These are phyloP conservation scores for Mycena galopus DNA, from an alignment of 768 basidiomycete genomes.

Conservation along the genomic window DNA sequence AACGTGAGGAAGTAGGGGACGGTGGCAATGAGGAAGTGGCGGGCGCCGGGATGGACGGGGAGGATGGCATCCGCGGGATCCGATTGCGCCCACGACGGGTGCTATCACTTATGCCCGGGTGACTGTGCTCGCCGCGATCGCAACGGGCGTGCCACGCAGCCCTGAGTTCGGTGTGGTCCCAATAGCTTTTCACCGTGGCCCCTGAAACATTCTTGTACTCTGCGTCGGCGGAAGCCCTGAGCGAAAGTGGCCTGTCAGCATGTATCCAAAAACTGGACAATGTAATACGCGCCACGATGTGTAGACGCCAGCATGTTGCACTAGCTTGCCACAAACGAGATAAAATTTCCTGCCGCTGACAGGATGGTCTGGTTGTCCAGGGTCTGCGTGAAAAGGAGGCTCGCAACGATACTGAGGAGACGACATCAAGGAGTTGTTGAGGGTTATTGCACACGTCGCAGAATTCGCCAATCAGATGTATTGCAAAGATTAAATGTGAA, in stretches of 20 bases:
- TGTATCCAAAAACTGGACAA: background rate
- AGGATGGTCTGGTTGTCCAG: background rate
- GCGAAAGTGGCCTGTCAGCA: no score
- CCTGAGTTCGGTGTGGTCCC: background rate
- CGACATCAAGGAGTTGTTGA: background rate
- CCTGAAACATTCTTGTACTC: background rate
- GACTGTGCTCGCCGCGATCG: background rate
- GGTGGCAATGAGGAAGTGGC: background rate
- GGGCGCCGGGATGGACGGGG: background rate
- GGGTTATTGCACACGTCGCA: no score
- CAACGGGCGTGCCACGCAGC: background rate
- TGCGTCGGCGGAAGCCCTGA: background rate
- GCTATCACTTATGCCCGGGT: background rate
- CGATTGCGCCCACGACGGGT: no score
- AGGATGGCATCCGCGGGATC: background rate
- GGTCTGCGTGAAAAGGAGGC: background rate
- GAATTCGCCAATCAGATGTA: no score
- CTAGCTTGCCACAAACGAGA: background rate
- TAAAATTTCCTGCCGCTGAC: background rate
- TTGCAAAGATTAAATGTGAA: no score
- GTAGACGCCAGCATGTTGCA: background rate
- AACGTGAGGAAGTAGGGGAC: background rate
- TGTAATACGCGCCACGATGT: background rate
- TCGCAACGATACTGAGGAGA: background rate
- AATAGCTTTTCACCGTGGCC: background rate